A percentile compares a stretch with the other conserved stretches of the same genome.
phyloP scores from a whole-genome alignment of 352 stramenopile species.

The Globisporangium carolinianum region DNA sequence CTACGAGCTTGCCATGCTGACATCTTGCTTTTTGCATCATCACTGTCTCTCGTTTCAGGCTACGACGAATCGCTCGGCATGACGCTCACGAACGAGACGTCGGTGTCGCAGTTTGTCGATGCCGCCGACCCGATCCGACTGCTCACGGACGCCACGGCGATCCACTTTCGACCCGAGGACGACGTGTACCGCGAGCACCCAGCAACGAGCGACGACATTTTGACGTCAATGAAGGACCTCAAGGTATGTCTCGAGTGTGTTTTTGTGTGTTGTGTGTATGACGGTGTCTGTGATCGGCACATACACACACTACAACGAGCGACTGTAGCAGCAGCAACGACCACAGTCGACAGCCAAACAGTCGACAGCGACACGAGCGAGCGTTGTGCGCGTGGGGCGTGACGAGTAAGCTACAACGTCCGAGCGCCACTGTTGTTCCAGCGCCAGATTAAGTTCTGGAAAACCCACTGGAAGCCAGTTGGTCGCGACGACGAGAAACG shows the following conservation, averaged over 20 bases:
- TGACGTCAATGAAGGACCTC: slow-evolving; percentile 82
- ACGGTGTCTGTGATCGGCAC: too few species aligned
- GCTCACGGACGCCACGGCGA: slow-evolving; percentile 91
- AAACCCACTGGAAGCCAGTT: slow-evolving; percentile 88
- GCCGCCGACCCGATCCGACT: slow-evolving; percentile 93
- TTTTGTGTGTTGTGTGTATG: neutral
- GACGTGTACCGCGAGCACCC: slow-evolving; percentile 79
- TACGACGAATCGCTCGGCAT: slow-evolving; percentile 91
- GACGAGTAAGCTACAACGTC: slow-evolving; percentile 80
- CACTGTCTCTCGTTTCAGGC: slow-evolving; percentile 25
- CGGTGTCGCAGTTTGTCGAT: slow-evolving; percentile 84
- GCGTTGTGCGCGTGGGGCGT: slow-evolving; percentile 18
- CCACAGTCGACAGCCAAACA: neutral
- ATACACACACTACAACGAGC: too few species aligned
- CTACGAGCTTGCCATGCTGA: too few species aligned
- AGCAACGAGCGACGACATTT: slow-evolving; percentile 77
- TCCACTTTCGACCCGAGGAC: slow-evolving; percentile 86
- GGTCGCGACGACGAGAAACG: slow-evolving; percentile 50
- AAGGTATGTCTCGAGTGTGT: slow-evolving; percentile 58
- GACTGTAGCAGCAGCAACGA: neutral
- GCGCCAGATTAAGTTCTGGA: slow-evolving; percentile 84
- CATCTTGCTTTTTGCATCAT: too few species aligned
- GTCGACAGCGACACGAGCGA: neutral
- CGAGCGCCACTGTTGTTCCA: slow-evolving; percentile 84
- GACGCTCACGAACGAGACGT: slow-evolving; percentile 79